Conservation (phyloP, 345 rosid species). For the Isatis tinctoria region DNA sequence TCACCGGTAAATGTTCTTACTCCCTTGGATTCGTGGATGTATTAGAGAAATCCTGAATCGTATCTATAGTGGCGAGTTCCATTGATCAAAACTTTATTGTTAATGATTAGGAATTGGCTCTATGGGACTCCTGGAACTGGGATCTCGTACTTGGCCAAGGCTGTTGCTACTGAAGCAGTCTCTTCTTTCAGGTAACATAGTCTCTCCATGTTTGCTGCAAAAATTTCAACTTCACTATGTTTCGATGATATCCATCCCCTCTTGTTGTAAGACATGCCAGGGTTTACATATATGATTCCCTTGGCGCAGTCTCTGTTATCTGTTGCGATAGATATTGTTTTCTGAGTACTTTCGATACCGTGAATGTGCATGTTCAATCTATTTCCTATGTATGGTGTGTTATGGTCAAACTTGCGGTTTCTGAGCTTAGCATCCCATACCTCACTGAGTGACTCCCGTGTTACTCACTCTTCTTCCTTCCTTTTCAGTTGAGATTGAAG, state of each 20-base stretch:
- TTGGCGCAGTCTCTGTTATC: too few relatives aligned
- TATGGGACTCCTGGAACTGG: constrained; percentile 98
- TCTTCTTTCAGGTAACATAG: constrained; percentile 69
- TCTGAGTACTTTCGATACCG: too few relatives aligned
- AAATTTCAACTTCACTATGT: background rate
- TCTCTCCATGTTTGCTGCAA: background rate
- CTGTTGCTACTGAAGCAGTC: constrained; percentile 99
- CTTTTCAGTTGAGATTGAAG: too few relatives aligned
- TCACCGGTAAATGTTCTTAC: constrained; percentile 49
- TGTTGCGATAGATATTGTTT: too few relatives aligned
- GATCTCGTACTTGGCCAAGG: constrained; percentile 91
- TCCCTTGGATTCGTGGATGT: background rate
- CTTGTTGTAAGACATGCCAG: too few relatives aligned
- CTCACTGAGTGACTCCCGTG: too few relatives aligned
- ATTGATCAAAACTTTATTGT: background rate
- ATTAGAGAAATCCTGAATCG: background rate
- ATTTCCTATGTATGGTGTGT: too few relatives aligned
- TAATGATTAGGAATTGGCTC: constrained; percentile 56
- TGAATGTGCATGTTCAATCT: too few relatives aligned
- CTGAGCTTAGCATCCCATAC: too few relatives aligned
- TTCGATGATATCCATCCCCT: background rate
- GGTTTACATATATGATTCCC: too few relatives aligned
- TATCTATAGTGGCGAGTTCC: background rate
- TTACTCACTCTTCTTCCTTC: too few relatives aligned
- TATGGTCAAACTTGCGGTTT: too few relatives aligned